Base-by-base conservation (phyloP, 768 basidiomycete genomes). In the Cystoderma amianthinum region DNA sequence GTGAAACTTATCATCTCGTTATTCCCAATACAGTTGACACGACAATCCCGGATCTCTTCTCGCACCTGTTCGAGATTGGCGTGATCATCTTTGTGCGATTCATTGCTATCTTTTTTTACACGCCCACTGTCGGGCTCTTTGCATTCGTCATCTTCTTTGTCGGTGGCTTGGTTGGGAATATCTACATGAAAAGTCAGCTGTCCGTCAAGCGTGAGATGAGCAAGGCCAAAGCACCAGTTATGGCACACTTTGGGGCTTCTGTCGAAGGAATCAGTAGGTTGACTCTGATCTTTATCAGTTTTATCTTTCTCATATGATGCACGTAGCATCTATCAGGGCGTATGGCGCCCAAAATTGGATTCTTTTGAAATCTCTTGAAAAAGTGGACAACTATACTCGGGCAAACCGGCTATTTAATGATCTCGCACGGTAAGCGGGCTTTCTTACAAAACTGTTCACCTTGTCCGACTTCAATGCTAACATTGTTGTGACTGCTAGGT, bases 251-350 rank as follows among this genome's bases (percentile, higher is more conserved):
- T 36, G 58, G 54, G 18, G 57, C 58, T 19, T 52, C 82, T 1
- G 72, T 86, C 28, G 59, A 69, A 43, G 83, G 82, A 4, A 48
- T 82, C 23, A 60, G 71, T 71, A 59, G 34, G 64, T 48, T 21
- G n/a, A 15, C 9, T 5, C 10, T 24, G 17, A 19, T 18, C 11
- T 38, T 7, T 32, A 21, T 28, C 25, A 2, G 18, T 28, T 28
- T 12, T 9, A 32, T n/a, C 24, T 28, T 9, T 28, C 25, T 4
- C 9, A 37, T 18, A 19, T 36, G 10, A n/a, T 37, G 13, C n/a
- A n/a, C n/a, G 21, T 20, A 73, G 72, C 59, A n/a, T 72, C 80
- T 7, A 78, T 87, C 42, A 68, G 82, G 18, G 84, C 84, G 1
- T 87, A 80, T 52, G 74, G 76, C 2, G 78, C 76, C 4, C 72